Evolutionary conservation across 352 stramenopile genomes (phyloP).

Genomic region (Pythium aquatile): DNA sequence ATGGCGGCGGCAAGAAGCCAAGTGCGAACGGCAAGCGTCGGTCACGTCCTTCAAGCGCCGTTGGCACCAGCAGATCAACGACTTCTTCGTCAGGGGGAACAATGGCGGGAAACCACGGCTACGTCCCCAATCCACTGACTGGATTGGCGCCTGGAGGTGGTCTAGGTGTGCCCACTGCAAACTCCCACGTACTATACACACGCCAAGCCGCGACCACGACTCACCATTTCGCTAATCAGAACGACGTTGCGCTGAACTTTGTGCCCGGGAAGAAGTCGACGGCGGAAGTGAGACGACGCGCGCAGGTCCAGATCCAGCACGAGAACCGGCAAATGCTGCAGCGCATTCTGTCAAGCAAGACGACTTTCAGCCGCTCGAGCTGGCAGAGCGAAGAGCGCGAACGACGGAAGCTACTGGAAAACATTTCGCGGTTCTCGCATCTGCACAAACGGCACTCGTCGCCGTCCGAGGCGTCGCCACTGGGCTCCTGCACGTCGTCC

Average conservation of each 20-base stretch:
- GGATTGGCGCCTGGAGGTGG: slow-evolving; percentile 14
- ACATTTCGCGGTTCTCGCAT: slow-evolving; percentile 41
- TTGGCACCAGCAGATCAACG: background rate
- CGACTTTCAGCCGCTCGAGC: slow-evolving; percentile 38
- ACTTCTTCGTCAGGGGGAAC: background rate
- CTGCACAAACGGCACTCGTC: slow-evolving; percentile 8
- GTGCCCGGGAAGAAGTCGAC: slow-evolving; percentile 24
- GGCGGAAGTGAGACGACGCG: slow-evolving; percentile 28
- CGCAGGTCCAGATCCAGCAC: slow-evolving; percentile 38
- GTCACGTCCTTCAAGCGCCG: slow-evolving; percentile 8
- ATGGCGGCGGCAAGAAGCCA: background rate
- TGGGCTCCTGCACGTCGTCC: background rate
- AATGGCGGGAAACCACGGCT: background rate
- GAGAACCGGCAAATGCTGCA: slow-evolving; percentile 57
- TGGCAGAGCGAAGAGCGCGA: slow-evolving; percentile 42
- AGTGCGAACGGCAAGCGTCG: background rate
- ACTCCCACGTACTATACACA: slow-evolving; percentile 49
- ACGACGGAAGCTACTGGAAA: slow-evolving; percentile 37
- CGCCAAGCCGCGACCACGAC: slow-evolving; percentile 43
- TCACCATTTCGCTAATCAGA: slow-evolving; percentile 51
- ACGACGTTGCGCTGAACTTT: slow-evolving; percentile 39
- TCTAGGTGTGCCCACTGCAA: slow-evolving; percentile 30
- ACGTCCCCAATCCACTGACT: slow-evolving; percentile 1
- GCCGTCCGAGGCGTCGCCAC: background rate
- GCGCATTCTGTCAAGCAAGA: slow-evolving; percentile 44